Evolutionary conservation across 1,284 basidiomycete species (phyloP).

Genomic region (Rhizopogon parksii): DNA sequence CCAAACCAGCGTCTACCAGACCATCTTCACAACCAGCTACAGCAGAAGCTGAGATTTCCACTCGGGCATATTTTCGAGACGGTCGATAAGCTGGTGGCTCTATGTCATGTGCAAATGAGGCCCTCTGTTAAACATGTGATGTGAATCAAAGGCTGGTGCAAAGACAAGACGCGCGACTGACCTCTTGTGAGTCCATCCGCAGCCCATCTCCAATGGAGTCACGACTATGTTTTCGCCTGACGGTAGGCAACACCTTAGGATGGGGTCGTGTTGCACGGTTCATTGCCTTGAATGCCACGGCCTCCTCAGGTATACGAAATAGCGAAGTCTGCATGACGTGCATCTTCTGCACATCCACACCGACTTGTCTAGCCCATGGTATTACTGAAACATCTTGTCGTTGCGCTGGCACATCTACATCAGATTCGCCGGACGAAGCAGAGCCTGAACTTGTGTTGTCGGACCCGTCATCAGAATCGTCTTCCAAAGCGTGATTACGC

Average conservation of each 20-base stretch:
- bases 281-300: slow-evolving; percentile 48
- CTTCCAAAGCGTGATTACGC: slow-evolving; percentile 38
- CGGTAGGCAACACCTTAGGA: slow-evolving; percentile 28
- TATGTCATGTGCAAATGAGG: slow-evolving; percentile 71
- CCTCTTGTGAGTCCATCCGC: slow-evolving; percentile 60
- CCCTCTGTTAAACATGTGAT: slow-evolving; percentile 40
- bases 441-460: slow-evolving; percentile 26
- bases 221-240: slow-evolving; percentile 66
- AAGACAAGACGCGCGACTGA: slow-evolving; percentile 23
- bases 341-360: slow-evolving; percentile 75
- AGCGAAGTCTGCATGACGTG: slow-evolving; percentile 89
- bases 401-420: slow-evolving; percentile 22
- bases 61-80: slow-evolving; percentile 64
- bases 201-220: slow-evolving; percentile 67
- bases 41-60: slow-evolving; percentile 57
- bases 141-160: slow-evolving; percentile 3
- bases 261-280: slow-evolving; percentile 37
- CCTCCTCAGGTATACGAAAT: slow-evolving; percentile 70
- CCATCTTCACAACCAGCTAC: slow-evolving; percentile 60
- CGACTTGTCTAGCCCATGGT: slow-evolving; percentile 64
- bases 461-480: slow-evolving; percentile 42
- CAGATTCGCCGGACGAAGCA: slow-evolving; percentile 29
- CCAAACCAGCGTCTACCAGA: slow-evolving; percentile 75
- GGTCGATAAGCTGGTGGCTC: slow-evolving; percentile 58
- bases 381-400: slow-evolving; percentile 29